Conservation (phyloP, 306 rosid species). For the Calophaca sinica region DNA sequence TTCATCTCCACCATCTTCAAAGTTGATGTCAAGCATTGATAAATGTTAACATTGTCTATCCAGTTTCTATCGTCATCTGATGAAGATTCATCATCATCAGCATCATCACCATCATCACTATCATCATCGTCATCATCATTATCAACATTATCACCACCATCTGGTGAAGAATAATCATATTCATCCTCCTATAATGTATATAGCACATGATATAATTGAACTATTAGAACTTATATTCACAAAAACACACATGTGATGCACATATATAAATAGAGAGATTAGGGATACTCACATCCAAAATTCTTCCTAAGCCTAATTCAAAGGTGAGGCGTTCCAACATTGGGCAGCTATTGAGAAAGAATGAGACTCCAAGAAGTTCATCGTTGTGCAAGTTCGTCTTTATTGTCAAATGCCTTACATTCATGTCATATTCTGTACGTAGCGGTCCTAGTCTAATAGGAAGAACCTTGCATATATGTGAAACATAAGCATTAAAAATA, state of each 20-base stretch:
- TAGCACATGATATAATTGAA: neutral
- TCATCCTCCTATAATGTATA: constrained; percentile 7
- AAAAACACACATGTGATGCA: neutral
- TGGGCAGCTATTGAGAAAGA: constrained; percentile 50
- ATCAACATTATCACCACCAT: neutral
- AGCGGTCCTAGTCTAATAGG: neutral
- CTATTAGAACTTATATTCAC: too few species aligned
- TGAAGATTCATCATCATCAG: too few species aligned
- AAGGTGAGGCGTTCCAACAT: constrained; percentile 47
- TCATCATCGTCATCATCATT: neutral
- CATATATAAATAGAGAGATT: neutral
- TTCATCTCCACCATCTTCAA: constrained; percentile 41
- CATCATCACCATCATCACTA: neutral
- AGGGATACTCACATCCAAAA: constrained; percentile 35
- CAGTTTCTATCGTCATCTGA: neutral
- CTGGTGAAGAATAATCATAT: neutral
- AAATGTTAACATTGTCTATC: too few species aligned
- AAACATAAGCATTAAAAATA: neutral
- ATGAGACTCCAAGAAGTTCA: constrained; percentile 50
- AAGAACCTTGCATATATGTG: constrained; percentile 37
- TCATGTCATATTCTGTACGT: constrained; percentile 4
- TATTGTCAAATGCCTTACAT: constrained; percentile 44
- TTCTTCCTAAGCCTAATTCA: constrained; percentile 16
- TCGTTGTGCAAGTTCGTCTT: constrained; percentile 40
- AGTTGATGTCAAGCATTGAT: constrained; percentile 1